Evolutionary conservation across 2,329 filamentous ascomycete species (phyloP).

Genomic region (Amylocarpus encephaloides): DNA sequence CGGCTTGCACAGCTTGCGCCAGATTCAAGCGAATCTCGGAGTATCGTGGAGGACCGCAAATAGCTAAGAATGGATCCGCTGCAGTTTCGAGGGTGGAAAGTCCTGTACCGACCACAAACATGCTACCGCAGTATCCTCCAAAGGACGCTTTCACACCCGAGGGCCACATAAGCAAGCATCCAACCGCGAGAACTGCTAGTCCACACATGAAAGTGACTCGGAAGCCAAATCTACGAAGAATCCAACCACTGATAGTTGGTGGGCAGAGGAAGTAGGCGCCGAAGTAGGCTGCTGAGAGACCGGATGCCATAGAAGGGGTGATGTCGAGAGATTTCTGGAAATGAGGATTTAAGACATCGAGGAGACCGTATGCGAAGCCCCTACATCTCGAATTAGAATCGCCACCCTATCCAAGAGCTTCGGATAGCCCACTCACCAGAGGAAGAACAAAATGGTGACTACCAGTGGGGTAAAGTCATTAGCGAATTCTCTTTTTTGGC

Average conservation of each 20-base stretch:
- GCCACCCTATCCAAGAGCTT: neutral
- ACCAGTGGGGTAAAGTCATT: constrained; percentile 14
- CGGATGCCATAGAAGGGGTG: constrained; percentile 20
- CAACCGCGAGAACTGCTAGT: constrained; percentile 57
- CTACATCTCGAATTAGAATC: constrained; percentile 3
- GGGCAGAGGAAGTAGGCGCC: constrained; percentile 65
- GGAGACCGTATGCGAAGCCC: constrained; percentile 40
- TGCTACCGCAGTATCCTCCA: constrained; percentile 64
- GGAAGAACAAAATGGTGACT: constrained; percentile 44
- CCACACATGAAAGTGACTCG: constrained; percentile 62
- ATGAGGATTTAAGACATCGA: constrained; percentile 39
- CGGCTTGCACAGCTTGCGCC: constrained; percentile 70
- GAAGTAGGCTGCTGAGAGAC: constrained; percentile 31
- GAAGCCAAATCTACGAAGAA: constrained; percentile 58
- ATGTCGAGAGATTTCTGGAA: constrained; percentile 38
- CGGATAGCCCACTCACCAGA: constrained; percentile 35
- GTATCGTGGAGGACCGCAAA: constrained; percentile 62
- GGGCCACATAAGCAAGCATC: constrained; percentile 55
- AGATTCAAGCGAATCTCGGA: constrained; percentile 71
- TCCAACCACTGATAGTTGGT: constrained; percentile 58
- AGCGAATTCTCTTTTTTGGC: neutral
- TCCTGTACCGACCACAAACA: constrained; percentile 70
- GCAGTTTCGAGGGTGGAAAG: constrained; percentile 70
- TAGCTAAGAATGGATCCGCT: constrained; percentile 53
- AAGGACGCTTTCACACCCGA: constrained; percentile 55